Evolutionary conservation across 2,329 filamentous ascomycete species (phyloP), one percentile per base, ranked within the genome.

Genomic region (Hypoxylon sp.): DNA sequence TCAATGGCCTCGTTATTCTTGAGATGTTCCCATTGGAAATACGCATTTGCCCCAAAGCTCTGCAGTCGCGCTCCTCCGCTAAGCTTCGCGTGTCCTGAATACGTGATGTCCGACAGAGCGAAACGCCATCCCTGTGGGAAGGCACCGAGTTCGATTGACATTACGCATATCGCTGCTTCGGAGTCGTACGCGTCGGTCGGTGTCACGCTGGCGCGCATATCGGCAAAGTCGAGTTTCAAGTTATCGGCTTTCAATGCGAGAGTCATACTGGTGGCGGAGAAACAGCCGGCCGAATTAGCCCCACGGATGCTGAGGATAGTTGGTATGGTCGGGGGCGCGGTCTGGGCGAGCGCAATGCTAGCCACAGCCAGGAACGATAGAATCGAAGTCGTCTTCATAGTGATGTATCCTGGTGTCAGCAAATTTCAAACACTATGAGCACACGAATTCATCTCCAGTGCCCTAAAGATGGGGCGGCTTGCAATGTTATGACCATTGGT

Each of bases 21-120:
- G 9, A 70, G 30, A 43, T 70, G 68, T 60, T 70, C 68, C 68
- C 68, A 70, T 50, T 70, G 68, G 30, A 70, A 70, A 41, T 70
- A 70, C 13, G 65, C 57, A 7, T 66, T 61, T 3, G 56, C 52
- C 23, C 60, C 68, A 19, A 70, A 68, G 28, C 65, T 70, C 38
- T 68, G 34, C 21, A 70, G 10, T 2, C 60, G 48, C 3, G 65
- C 68, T 1, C 68, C 68, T 1, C 68, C 68, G 32, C 43, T 46
- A 1, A 70, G 60, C 21, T 43, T 68, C 25, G 68, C 68, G 23
- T 70, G 60, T 2, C 68, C 68, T 2, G 65, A 51, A 14, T 68
- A 70, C n/a, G 68, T 66, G 34, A 68, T 53, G 21, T 68, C 63
- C 5, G 56, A 34, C 9, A 70, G 50, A 1, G 62, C 65, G 43